Evolutionary conservation across 768 basidiomycete species (phyloP).

Genomic region (Mycena filopes): DNA sequence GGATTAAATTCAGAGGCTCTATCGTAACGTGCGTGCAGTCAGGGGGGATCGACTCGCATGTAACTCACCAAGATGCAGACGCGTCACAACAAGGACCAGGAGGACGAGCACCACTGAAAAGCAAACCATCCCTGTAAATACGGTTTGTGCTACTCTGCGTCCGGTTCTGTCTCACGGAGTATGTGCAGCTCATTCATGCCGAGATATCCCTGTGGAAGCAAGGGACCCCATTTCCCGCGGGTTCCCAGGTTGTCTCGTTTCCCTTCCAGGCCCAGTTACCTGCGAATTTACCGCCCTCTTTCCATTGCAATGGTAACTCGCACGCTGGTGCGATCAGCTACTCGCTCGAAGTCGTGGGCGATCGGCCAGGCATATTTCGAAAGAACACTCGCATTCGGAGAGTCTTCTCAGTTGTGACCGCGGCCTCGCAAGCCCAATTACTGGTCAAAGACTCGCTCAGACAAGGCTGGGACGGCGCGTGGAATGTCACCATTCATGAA

Average conservation of each 20-base stretch:
- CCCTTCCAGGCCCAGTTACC: conserved; percentile 14
- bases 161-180: neutral
- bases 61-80: neutral
- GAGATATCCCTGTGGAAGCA: conserved; percentile 3
- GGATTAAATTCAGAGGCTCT: neutral
- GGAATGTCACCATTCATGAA: neutral
- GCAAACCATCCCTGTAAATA: neutral
- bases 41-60: neutral
- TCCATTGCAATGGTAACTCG: neutral
- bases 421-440: conserved; percentile 1
- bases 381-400: neutral
- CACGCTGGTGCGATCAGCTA: conserved; percentile 1
- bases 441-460: conserved; percentile 1
- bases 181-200: neutral
- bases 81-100: neutral
- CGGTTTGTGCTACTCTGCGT: neutral
- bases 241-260: conserved; percentile 9
- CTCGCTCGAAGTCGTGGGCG: conserved; percentile 16
- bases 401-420: conserved; percentile 3
- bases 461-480: conserved; percentile 7
- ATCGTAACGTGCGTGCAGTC: neutral
- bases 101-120: neutral
- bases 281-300: neutral
- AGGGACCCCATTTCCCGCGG: neutral
- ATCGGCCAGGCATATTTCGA: neutral